phyloP scores from a whole-genome alignment of 257 asterid genomes.

The Lycium barbarum region DNA sequence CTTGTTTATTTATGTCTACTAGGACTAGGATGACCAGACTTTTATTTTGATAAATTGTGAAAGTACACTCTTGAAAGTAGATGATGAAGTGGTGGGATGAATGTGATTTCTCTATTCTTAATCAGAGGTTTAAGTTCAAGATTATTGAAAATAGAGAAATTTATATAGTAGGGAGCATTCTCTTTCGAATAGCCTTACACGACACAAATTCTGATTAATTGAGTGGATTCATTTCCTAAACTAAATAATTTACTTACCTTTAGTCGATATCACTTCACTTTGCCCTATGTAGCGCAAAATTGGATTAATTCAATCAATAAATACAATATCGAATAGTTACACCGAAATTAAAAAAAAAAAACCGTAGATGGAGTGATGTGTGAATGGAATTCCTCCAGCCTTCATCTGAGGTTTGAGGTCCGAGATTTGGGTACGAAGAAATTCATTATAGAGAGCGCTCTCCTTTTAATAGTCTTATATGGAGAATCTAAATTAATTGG shows the following conservation, averaged over 20 bases:
- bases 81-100: background rate
- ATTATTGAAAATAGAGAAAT: background rate
- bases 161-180: background rate
- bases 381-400: background rate
- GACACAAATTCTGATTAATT: background rate
- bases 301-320: background rate
- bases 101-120: background rate
- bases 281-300: background rate
- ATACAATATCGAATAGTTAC: background rate
- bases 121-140: background rate
- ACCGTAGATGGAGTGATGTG: background rate
- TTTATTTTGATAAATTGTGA: background rate
- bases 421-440: background rate
- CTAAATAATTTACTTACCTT: too few relatives aligned
- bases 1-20: background rate
- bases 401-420: background rate
- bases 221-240: too few relatives aligned
- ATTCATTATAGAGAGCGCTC: too few relatives aligned
- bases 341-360: background rate
- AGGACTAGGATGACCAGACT: background rate
- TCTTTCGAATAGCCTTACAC: background rate
- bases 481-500: background rate
- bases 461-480: background rate
- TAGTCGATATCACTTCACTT: too few relatives aligned
- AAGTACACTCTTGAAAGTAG: background rate